Base-by-base conservation (phyloP, 441 rosid species). In the Populus hybrid region DNA sequence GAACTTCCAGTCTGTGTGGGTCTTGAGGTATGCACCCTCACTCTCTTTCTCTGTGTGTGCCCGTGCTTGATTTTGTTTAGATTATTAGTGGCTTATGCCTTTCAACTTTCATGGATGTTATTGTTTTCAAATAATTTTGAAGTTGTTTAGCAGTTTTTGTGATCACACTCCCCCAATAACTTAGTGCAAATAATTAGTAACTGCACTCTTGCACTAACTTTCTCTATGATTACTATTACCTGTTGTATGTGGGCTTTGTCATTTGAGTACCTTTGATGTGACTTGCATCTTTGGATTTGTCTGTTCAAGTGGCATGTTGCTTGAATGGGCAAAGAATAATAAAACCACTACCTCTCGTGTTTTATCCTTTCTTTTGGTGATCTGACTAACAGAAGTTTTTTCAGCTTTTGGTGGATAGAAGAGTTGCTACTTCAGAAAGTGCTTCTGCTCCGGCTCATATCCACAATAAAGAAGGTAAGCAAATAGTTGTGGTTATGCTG, bases 1-100 rank as follows among this genome's bases (percentile, higher is more conserved):
- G 85, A 86, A 53, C 83, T 92, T 68, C 97, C 94, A 0, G 84
- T 73, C 72, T 92, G 97, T 72, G 69, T 79, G n/a, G 97, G 97
- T 74, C 85, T 90, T 61, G 89, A 86, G 97, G 94, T 92, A 69
- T 10, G 2, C 28, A 64, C 73, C 57, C 75, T 81, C 61, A 68
- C 40, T 6, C 23, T 69, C 74, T 61, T 76, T 80, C 57, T 71
- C 50, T 72, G 35, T 6, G 3, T 12, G 18, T 14, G 6, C 57
- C 6, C 16, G 50, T 16, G 3, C 11, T 0, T 2, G 23, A 16
- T 50, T n/a, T 67, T 73, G 1, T 2, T 14, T 14, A 14, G 18
- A 38, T 24, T 18, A 59, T 67, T 0, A 1, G 30, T 23, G 69
- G 14, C 10, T 3, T 66, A 12, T 35, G 42, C 69, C 23, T 40